These are phyloP conservation scores for Stagonosporopsis rhizophila DNA, from an alignment of 2,329 filamentous ascomycete species.

Conservation along the genomic window DNA sequence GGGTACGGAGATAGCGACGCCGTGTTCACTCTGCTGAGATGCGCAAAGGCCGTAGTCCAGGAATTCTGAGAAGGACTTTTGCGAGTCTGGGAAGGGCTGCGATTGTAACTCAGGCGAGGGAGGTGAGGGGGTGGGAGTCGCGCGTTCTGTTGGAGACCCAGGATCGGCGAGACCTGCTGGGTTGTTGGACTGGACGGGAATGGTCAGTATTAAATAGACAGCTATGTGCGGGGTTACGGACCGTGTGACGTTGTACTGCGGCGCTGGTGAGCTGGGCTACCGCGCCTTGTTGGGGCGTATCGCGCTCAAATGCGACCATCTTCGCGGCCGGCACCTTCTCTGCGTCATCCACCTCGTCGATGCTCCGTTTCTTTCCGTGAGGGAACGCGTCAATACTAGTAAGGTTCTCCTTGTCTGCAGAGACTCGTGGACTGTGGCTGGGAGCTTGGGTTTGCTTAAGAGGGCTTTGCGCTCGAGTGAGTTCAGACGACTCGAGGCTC, in stretches of 20 bases:
- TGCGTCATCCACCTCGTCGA: constrained; percentile 45
- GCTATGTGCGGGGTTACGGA: constrained; percentile 20
- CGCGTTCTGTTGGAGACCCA: constrained; percentile 46
- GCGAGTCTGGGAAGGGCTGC: constrained; percentile 30
- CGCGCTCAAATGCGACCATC: constrained; percentile 36
- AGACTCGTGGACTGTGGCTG: constrained; percentile 31
- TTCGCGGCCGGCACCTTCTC: constrained; percentile 37
- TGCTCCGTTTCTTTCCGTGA: constrained; percentile 45
- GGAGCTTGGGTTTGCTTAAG: constrained; percentile 45
- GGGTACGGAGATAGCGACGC: constrained; percentile 10
- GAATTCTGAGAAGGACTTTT: constrained; percentile 55
- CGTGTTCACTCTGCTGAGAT: constrained; percentile 47
- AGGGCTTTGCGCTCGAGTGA: constrained; percentile 40
- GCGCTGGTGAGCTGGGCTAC: constrained; percentile 32
- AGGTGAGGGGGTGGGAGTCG: constrained; percentile 34
- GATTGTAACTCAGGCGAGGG: constrained; percentile 32
- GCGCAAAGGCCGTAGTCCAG: constrained; percentile 56
- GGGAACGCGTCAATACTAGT: constrained; percentile 22
- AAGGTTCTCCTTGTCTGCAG: constrained; percentile 42
- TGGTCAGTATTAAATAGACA: constrained; percentile 31
- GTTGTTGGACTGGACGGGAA: constrained; percentile 32
- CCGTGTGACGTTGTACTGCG: constrained; percentile 38
- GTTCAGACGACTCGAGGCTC: constrained; percentile 29
- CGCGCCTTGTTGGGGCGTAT: constrained; percentile 19
- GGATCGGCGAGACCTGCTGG: constrained; percentile 36